Evolutionary conservation across 192 early-diverging fungal species (phyloP).

Genomic region (Entophlyctis luteolus): DNA sequence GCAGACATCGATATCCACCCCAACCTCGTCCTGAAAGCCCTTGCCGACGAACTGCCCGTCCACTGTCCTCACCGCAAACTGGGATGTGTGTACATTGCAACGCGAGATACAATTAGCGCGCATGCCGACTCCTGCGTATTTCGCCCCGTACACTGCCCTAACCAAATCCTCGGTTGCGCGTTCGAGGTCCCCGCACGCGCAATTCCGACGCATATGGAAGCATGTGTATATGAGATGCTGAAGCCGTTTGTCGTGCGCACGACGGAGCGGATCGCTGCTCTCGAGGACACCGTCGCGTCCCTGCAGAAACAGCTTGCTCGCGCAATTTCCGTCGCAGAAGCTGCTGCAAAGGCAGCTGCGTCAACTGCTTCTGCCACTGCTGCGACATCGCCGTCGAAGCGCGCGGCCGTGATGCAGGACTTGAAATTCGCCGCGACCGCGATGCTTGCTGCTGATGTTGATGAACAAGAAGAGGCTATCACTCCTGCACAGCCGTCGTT

Average conservation of each 20-base stretch:
- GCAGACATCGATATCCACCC: conserved; percentile 49
- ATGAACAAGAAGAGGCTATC: conserved; percentile 28
- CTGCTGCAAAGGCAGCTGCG: not conserved
- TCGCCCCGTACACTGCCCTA: conserved; percentile 40
- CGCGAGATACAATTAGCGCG: conserved; percentile 45
- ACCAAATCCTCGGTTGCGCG: conserved; percentile 46
- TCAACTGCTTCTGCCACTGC: not conserved
- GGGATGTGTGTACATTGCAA: conserved; percentile 48
- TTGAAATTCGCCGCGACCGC: no score
- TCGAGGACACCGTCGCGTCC: not conserved
- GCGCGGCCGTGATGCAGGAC: conserved; percentile 36
- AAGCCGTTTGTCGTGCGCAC: conserved; percentile 46
- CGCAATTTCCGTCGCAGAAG: not conserved
- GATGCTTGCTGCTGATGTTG: conserved; percentile 13
- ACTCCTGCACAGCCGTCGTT: not conserved
- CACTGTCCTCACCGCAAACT: conserved; percentile 50
- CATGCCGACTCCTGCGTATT: conserved; percentile 51
- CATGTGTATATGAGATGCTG: conserved; percentile 53
- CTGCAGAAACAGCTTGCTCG: not conserved
- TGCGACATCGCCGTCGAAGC: conserved; percentile 6
- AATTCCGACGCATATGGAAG: conserved; percentile 38
- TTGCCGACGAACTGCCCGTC: conserved; percentile 53
- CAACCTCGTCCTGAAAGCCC: conserved; percentile 50
- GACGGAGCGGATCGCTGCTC: conserved; percentile 18
- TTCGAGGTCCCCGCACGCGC: conserved; percentile 35